Evolutionary conservation across 2,329 filamentous ascomycete species (phyloP), one percentile per base, ranked within the genome.

Genomic region (Hymenoscyphus linearis): DNA sequence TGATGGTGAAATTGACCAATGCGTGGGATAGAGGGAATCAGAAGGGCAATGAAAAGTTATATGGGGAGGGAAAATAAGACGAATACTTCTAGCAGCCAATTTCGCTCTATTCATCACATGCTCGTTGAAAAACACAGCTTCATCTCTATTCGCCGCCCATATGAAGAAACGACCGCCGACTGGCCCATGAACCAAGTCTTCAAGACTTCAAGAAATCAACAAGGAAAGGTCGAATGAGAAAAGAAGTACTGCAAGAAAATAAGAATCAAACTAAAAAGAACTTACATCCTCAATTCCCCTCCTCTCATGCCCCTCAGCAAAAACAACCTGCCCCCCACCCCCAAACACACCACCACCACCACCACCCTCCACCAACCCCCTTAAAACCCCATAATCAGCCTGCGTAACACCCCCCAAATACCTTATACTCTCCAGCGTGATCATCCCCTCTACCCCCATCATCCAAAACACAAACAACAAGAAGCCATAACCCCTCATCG

Each of bases 261-360:
- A 40, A 40, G n/a, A 18, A 7, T 5, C 18, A 55, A 22, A 34
- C 59, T 60, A 22, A 52, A 14, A 50, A 53, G 10, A 47, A 68
- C 68, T 66, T 57, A 71, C 69, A 59, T 64, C 64, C 57, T 70
- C 68, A 63, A 68, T 58, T 40, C 66, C 66, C 31, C 64, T 65
- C 37, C 36, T 62, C 14, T 53, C 64, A 50, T 35, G 55, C 44
- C 44, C 64, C 13, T 7, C n/a, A 16, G 14, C 55, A 13, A 54
- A 10, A 40, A 52, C 27, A 31, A 52, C 56, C 44, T 58, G 14
- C 50, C 26, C 27, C 13, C 22, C 35, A 18, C 40, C 44, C 44
- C 31, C 58, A 37, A 55, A 55, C 34, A 59, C 60, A 61, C 52
- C 53, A 40, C 53, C 53, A 58, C 50, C 60, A 25, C 52, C 62